Percentiles rank a stretch among this genome's conserved stretches.
Evolutionary conservation across 2,329 filamentous ascomycete genomes (phyloP).

Genomic region (Trichoderma brevicompactum): DNA sequence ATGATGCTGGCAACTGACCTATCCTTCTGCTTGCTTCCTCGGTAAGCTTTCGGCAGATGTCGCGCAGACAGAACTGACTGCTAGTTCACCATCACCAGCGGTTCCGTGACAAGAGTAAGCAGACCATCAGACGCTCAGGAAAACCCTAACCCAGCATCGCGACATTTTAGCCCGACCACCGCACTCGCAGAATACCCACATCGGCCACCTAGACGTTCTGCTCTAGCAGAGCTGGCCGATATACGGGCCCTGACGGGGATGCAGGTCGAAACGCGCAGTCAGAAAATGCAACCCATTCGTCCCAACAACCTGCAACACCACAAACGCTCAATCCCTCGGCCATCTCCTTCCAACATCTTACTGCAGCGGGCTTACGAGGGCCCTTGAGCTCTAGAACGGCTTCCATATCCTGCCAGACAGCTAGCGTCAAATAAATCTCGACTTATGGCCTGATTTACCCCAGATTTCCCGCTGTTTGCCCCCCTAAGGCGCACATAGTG

Average conservation of each 20-base stretch:
- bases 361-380: conserved; percentile 2
- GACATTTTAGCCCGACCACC: conserved; percentile 22
- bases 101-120: not conserved
- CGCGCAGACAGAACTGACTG: not conserved
- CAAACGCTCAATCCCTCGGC: not conserved
- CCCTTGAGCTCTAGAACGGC: conserved; percentile 20
- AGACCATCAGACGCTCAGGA: not conserved
- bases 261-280: conserved; percentile 4
- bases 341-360: not conserved
- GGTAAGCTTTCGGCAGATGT: not conserved
- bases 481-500: conserved; percentile 12
- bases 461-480: conserved; percentile 26
- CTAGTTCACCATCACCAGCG: not conserved
- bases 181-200: conserved; percentile 20
- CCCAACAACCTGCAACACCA: not conserved
- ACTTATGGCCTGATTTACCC: conserved; percentile 28
- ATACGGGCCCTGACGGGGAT: conserved; percentile 14
- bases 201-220: not conserved
- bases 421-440: conserved; percentile 23
- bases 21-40: not conserved
- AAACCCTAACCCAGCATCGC: conserved; percentile 25
- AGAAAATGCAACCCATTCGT: conserved; percentile 16
- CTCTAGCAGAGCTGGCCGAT: not conserved
- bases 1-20: not conserved
- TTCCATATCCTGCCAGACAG: conserved; percentile 7